Base-by-base conservation (phyloP, 306 rosid genomes). In the Clitoria ternatea region DNA sequence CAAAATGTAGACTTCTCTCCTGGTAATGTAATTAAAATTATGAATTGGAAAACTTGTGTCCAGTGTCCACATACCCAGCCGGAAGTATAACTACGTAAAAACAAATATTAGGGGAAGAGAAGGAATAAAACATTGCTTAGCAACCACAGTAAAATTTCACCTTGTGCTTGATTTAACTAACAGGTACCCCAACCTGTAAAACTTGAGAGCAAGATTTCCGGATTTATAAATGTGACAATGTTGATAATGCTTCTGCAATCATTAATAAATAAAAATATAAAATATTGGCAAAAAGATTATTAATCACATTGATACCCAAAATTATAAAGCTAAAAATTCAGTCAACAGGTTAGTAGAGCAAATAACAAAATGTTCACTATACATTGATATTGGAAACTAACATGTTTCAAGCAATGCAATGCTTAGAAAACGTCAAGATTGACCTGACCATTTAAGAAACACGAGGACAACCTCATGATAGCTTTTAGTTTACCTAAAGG, bases 221-320 rank as follows among this genome's bases (percentile, higher is more conserved):
- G 91, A 81, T 80, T 82, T 90, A 83, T 97, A 94, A 66, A 81
- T 56, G 54, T 83, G 84, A 71, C 98, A 94, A 61, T 78, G 89
- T 61, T 79, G 92, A 77, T 56, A 70, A 82, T 94, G 98, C 66
- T 94, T 94, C 98, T 90, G 86, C 84, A 81, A 81, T 61, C 65
- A 70, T 40, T 69, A 86, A 71, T 2, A 86, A 48, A 55, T n/a
- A n/a, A n/a, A n/a, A n/a, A n/a, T n/a, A 53, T 59, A 10, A 15
- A 79, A 9, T 0, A 79, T 70, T 13, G 76, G 5, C 42, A 81
- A 52, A 62, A 73, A 47, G 8, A 74, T 35, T 33, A 39, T 63
- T 26, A 59, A 74, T 54, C 63, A 53, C 27, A 29, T 55, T 36
- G 54, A 66, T 45, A 56, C 44, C 24, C 30, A 15, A 64, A 24